A percentile compares a stretch with the other conserved stretches of the same genome.
Evolutionary conservation across 2,329 filamentous ascomycete genomes (phyloP).

Genomic region (Scleromitrula shiraiana): DNA sequence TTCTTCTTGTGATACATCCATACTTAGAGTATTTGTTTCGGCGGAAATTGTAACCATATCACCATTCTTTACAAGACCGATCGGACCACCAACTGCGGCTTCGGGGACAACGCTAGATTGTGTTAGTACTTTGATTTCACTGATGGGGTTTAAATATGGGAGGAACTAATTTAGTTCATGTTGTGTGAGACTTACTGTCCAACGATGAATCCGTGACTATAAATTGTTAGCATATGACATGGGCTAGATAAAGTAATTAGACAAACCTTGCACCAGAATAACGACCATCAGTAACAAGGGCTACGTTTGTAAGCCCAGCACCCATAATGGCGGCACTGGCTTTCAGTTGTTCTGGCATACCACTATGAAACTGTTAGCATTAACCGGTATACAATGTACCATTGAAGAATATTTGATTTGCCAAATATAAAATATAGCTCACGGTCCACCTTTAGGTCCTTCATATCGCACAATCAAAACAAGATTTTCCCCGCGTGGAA

Average conservation of each 20-base stretch:
- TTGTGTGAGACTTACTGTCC: constrained; percentile 49
- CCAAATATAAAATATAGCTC: neutral
- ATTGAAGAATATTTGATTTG: neutral
- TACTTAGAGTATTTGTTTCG: constrained; percentile 61
- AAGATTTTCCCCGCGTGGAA: constrained; percentile 69
- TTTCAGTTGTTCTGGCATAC: constrained; percentile 93
- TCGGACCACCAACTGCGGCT: constrained; percentile 80
- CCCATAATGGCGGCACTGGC: constrained; percentile 89
- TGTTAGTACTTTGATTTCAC: neutral
- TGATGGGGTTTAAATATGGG: neutral
- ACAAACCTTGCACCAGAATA: constrained; percentile 77
- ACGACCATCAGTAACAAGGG: constrained; percentile 84
- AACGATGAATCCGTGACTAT: constrained; percentile 66
- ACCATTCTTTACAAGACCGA: constrained; percentile 72
- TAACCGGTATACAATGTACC: no score
- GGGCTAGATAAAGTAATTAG: neutral
- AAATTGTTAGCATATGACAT: neutral
- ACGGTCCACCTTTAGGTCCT: constrained; percentile 80
- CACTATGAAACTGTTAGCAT: constrained; percentile 29
- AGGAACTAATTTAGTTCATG: no score
- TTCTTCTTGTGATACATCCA: constrained; percentile 61
- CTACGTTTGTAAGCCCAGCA: constrained; percentile 77
- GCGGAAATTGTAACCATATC: constrained; percentile 85
- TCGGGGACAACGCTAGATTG: constrained; percentile 63
- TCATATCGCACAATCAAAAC: constrained; percentile 91